Percentiles rank a stretch among this genome's conserved stretches.
Evolutionary conservation across 2,329 filamentous ascomycete species (phyloP).

Genomic region (Colletotrichum sojae): DNA sequence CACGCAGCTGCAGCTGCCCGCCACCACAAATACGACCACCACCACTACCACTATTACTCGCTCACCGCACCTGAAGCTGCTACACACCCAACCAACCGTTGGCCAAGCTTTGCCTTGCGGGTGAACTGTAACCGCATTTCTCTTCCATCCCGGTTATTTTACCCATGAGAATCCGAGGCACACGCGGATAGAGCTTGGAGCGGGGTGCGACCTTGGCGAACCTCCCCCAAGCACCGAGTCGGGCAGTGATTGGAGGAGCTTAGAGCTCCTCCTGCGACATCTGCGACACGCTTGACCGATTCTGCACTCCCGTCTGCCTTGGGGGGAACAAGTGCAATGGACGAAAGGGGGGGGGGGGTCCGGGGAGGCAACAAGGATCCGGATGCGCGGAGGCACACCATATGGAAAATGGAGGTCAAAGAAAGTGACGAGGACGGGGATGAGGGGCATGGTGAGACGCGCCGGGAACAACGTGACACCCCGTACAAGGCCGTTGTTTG

Average conservation of each 20-base stretch:
- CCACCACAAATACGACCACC: constrained; percentile 8
- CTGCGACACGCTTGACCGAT: constrained; percentile 40
- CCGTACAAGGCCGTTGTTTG: constrained; percentile 18
- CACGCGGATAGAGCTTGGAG: constrained; percentile 12
- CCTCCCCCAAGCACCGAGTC: constrained; percentile 6
- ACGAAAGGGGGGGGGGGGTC: background rate
- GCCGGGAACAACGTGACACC: constrained; percentile 27
- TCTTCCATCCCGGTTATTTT: constrained; percentile 18
- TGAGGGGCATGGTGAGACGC: constrained; percentile 19
- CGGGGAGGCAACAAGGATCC: constrained; percentile 32
- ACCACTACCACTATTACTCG: constrained; percentile 14
- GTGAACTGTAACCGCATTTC: constrained; percentile 10
- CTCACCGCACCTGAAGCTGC: constrained; percentile 7
- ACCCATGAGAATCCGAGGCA: constrained; percentile 17
- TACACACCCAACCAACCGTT: constrained; percentile 7
- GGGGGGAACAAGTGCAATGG: constrained; percentile 11
- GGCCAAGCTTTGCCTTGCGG: constrained; percentile 9
- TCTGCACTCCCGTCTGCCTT: constrained; percentile 30
- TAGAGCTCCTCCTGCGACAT: constrained; percentile 34
- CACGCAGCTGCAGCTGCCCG: background rate
- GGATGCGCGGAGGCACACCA: constrained; percentile 26
- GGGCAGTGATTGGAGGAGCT: constrained; percentile 38
- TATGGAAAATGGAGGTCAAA: constrained; percentile 5
- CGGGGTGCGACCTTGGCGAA: constrained; percentile 32
- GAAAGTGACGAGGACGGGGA: constrained; percentile 15